Evolutionary conservation across 2,329 filamentous ascomycete species (phyloP), one percentile per base, ranked within the genome.

Genomic region (Exserohilum turcica): DNA sequence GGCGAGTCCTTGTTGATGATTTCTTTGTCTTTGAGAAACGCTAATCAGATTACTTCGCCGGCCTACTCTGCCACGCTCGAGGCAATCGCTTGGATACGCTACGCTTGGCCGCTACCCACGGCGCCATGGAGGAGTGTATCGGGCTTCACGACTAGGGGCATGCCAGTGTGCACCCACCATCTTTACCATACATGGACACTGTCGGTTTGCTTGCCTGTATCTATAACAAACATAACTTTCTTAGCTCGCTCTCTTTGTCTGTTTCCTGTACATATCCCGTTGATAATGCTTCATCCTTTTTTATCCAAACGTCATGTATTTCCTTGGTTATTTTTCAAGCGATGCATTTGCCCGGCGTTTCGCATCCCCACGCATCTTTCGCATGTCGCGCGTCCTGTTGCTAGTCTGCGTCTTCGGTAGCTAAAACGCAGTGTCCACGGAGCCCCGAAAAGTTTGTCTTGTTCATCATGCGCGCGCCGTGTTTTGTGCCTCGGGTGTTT

Each of bases 201-300:
- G 32, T 36, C 44, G 15, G 39, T 15, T 21, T 12, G n/a, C n/a
- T n/a, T n/a, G n/a, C 5, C 16, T 31, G 43, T 53, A 53, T 44
- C 46, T 54, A 54, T 45, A 49, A 27, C 44, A 39, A 53, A 35
- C 43, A 48, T 46, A 45, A 32, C 31, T 42, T 51, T 36, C 19
- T 24, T 45, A 45, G 18, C n/a, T 12, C 6, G 44, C 18, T 32
- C 19, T 16, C 21, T 40, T 52, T 37, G 33, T 64, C 63, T 52
- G 47, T 53, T 66, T 60, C 57, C 59, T 66, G 64, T 66, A 66
- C 48, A 59, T 66, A 64, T 48, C 44, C 52, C 32, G n/a, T 65
- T 63, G 35, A 24, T 66, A 65, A 65, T 66, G 38, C 54, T 54
- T 63, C 48, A 31, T 39, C 54, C 27, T 44, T n/a, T 48, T 36